Base-by-base conservation (phyloP, 805 yeast species). In the Vanderwaltozyma tropicalis region DNA sequence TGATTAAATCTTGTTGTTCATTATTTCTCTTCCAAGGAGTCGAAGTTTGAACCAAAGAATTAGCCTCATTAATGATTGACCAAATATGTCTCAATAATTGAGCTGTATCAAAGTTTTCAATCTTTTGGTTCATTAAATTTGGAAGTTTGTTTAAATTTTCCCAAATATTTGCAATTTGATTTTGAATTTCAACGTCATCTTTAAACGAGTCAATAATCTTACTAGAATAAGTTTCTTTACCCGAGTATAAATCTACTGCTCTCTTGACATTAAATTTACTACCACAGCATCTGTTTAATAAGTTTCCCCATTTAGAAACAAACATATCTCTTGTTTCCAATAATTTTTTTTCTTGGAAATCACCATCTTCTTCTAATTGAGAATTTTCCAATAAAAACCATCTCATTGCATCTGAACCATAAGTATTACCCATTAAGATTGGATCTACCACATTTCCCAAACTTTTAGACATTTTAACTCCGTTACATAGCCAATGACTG, bases 371-470 rank as follows among this genome's bases (percentile, higher is more conserved):
- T 19, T 74, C 80, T 25, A 92, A 60, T 27, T 78, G 76, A 1
- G 95, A 80, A 53, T 80, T 80, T 48, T 80, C 83, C 60, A 80
- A 69, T 41, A 92, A 61, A 53, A 78, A 86, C 60, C 84, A 78
- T 44, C 96, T 67, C 30, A 87, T 61, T 0, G 83, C 61, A 56
- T 83, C 92, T n/a, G 68, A 57, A 0, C 87, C 95, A 49, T 81
- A 84, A 30, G 67, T 57, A 0, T 72, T 66, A 4, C 74, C 65
- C 22, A 80, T 67, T n/a, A 64, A 72, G 15, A 82, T 53, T 0
- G 98, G 98, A 51, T 92, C 96, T 5, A 89, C 94, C 9, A 89
- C 96, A 54, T 92, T 92, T 0, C 96, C 96, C 38, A 78, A 63
- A 40, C 94, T 80, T 51, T 92, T 92, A 35, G 95, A 83, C 98